Evolutionary conservation across 352 stramenopile genomes (phyloP).

Genomic region (Pythium vanterpoolii): DNA sequence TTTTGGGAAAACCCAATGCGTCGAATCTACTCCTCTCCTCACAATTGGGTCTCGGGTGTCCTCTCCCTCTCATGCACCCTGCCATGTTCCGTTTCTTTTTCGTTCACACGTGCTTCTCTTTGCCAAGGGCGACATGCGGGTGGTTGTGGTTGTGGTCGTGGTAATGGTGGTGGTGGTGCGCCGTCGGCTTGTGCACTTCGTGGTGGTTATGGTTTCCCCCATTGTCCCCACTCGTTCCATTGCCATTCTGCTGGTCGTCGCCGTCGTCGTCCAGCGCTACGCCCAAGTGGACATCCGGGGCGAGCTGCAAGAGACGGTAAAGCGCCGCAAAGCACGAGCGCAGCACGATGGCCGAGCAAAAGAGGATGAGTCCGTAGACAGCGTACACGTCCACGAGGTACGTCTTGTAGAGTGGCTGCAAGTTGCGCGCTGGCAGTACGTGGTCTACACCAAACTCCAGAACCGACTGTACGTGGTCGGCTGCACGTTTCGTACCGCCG

Average conservation of each 20-base stretch:
- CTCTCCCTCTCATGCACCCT: too few relatives aligned
- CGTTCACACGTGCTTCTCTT: constrained; percentile 18
- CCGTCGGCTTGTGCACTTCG: constrained; percentile 16
- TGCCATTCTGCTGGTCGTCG: background rate
- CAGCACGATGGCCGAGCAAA: constrained; percentile 75
- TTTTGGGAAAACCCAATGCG: constrained; percentile 2
- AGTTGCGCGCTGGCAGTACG: constrained; percentile 48
- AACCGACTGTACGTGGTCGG: constrained; percentile 53
- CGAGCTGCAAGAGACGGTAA: constrained; percentile 59
- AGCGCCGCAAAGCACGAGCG: constrained; percentile 72
- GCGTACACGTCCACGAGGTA: constrained; percentile 85
- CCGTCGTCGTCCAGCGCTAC: constrained; percentile 23
- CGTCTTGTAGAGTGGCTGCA: constrained; percentile 78
- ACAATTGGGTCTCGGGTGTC: background rate
- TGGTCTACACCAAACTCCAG: constrained; percentile 48
- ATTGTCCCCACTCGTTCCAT: background rate
- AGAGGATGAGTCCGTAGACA: constrained; percentile 84
- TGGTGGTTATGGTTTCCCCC: constrained; percentile 6
- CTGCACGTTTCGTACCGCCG: constrained; percentile 48
- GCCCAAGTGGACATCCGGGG: constrained; percentile 23
- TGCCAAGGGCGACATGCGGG: background rate
- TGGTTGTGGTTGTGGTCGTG: constrained; percentile 8
- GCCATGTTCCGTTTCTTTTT: background rate
- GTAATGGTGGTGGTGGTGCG: constrained; percentile 14
- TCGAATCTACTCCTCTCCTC: background rate